Evolutionary conservation across 2,329 filamentous ascomycete genomes (phyloP).

Genomic region (Colletotrichum sp.): DNA sequence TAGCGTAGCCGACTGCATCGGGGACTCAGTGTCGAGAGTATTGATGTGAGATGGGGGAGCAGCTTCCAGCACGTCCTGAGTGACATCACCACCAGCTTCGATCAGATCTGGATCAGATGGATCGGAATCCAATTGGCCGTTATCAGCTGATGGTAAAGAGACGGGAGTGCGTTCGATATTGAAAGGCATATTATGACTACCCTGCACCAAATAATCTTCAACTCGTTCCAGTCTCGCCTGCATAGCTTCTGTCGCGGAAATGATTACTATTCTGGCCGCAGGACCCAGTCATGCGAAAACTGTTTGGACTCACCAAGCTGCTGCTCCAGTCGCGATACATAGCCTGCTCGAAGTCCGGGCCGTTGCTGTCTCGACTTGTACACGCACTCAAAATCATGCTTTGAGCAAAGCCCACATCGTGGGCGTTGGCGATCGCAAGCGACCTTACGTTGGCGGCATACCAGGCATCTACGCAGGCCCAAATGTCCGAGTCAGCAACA

Average conservation of each 20-base stretch:
- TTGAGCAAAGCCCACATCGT: not conserved
- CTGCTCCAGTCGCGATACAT: not conserved
- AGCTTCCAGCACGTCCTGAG: not conserved
- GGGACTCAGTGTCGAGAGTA: accelerated
- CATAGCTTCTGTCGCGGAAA: not conserved
- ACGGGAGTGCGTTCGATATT: not conserved
- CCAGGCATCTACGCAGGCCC: not conserved
- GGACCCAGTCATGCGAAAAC: not conserved
- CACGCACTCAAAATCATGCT: not conserved
- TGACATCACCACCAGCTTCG: not conserved
- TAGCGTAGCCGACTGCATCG: accelerated
- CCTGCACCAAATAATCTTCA: not conserved
- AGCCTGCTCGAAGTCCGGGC: not conserved
- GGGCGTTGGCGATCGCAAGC: not conserved
- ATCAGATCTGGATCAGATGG: not conserved
- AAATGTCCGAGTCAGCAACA: not conserved
- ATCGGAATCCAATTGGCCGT: not conserved
- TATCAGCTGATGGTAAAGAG: not conserved
- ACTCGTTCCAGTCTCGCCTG: not conserved
- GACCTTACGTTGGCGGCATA: not conserved
- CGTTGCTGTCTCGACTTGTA: not conserved
- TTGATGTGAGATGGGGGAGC: accelerated
- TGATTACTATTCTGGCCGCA: not conserved
- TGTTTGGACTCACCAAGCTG: not conserved
- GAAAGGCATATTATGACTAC: not conserved